Evolutionary conservation across 495 filamentous ascomycete genomes (phyloP).

Genomic region (Xylaria bambusicola): DNA sequence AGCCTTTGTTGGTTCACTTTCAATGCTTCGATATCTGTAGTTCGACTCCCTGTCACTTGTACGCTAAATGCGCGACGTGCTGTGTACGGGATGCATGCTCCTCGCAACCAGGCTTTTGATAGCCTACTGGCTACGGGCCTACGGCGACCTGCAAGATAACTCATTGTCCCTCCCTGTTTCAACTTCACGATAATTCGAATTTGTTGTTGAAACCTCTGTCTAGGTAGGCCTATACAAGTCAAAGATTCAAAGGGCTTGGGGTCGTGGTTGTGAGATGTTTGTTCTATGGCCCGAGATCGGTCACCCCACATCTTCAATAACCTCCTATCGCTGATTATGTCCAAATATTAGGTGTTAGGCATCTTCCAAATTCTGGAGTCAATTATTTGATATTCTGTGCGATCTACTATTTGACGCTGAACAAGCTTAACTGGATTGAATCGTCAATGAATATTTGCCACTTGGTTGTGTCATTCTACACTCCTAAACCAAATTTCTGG

Average conservation of each 20-base stretch:
- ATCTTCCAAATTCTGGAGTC: too few species aligned
- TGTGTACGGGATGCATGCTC: neutral
- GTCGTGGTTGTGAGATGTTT: neutral
- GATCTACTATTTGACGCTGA: neutral
- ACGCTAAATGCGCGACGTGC: neutral
- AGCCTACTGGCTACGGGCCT: neutral
- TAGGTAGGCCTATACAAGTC: too few species aligned
- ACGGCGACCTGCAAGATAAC: neutral
- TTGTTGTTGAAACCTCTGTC: neutral
- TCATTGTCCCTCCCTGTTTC: neutral
- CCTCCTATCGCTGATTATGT: neutral
- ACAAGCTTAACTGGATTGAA: neutral
- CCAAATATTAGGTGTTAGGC: too few species aligned
- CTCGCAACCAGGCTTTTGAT: neutral
- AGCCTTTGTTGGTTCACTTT: slow-evolving; percentile 25
- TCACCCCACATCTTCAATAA: neutral
- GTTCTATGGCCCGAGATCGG: neutral
- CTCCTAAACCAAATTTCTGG: too few species aligned
- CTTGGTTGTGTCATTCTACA: too few species aligned
- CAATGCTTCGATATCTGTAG: slow-evolving; percentile 17
- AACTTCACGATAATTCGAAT: neutral
- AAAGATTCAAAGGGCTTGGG: neutral
- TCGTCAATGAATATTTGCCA: too few species aligned
- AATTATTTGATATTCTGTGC: too few species aligned
- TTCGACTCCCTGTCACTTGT: neutral